Base-by-base conservation (phyloP, 192 early-diverging fungal species). In the Rhizoclosmatium sp. region DNA sequence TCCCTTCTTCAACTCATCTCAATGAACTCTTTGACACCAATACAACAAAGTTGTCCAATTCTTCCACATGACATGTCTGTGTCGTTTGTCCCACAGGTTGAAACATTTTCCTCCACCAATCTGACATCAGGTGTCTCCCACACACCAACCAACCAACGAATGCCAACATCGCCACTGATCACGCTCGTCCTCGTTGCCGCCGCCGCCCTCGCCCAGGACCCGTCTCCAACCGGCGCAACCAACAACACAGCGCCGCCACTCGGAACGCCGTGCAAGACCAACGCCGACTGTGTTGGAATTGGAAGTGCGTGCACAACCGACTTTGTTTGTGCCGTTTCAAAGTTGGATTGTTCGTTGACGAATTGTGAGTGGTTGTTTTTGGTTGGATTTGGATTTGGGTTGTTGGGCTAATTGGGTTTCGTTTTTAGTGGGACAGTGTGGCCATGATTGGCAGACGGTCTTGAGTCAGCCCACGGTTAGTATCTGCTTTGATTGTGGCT, bases 261-360 rank as follows among this genome's bases (percentile, higher is more conserved):
- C 0, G 70, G 78, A 12, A 16, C 69, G 40, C 19, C 78, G 3
- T 72, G 70, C 78, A 49, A 41, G 31, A 72, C 78, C 69, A 40
- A 59, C 59, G 39, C 54, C 45, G 78, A 79, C 69, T 72, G 78
- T 49, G 51, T 65, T 9, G 60, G 46, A 68, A 71, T 70, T 59
- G 62, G 61, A 10, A 64, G 62, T 47, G 23, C 65, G 12, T 76
- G 75, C 75, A 47, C 14, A 42, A 49, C 51, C 61, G 75, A 64
- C 49, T 49, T 21, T 31, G 41, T 40, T 45, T 75, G 73, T 42
- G 16, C 73, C 23, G 12, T 75, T 9, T n/a, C 73, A n/a, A 64
- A 9, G 9, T 42, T 75, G 73, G 59, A 16, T 16, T 40, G 59
- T 75, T 58, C 60, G 73, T 40, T 9, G 64, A 59, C 54, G 9